phyloP scores from a whole-genome alignment of 2,329 filamentous ascomycete species.

The Phoma sp. region DNA sequence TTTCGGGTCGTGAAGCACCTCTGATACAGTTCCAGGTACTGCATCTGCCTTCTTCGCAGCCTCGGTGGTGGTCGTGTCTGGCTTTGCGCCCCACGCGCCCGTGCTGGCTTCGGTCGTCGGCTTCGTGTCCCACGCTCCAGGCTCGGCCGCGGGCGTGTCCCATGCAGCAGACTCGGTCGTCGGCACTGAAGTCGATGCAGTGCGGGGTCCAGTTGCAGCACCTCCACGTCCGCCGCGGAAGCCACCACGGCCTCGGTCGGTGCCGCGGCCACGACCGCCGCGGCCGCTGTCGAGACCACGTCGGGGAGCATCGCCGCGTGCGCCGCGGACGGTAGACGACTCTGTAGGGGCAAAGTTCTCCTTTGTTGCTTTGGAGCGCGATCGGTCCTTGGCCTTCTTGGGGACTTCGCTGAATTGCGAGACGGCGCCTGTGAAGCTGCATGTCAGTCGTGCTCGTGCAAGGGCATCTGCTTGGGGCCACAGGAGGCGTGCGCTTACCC shows the following conservation, averaged over 20 bases:
- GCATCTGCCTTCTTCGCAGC: conserved; percentile 19
- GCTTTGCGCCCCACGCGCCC: conserved; percentile 18
- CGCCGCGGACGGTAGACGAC: conserved; percentile 32
- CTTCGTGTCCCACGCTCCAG: conserved; percentile 19
- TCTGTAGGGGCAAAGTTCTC: conserved; percentile 63
- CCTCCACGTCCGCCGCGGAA: conserved; percentile 69
- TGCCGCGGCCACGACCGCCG: conserved; percentile 66
- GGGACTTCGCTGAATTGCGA: conserved; percentile 82
- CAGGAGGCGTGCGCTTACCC: conserved; percentile 59
- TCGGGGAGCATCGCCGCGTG: conserved; percentile 30
- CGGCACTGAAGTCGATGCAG: conserved; percentile 66
- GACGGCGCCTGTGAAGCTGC: conserved; percentile 67
- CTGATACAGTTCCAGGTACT: conserved; percentile 25
- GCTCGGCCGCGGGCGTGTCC: conserved; percentile 55
- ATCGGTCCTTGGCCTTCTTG: conserved; percentile 75
- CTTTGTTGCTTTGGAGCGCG: conserved; percentile 73
- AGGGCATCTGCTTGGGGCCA: neutral
- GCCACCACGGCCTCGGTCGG: conserved; percentile 62
- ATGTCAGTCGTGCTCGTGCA: conserved; percentile 17
- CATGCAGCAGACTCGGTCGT: conserved; percentile 74
- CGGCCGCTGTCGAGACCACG: conserved; percentile 48
- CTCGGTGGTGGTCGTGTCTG: conserved; percentile 20
- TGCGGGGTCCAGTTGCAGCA: conserved; percentile 68
- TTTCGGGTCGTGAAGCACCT: conserved; percentile 15
- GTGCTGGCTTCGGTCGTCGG: conserved; percentile 10